Evolutionary conservation across 306 rosid species (phyloP), one percentile per base, ranked within the genome.

Genomic region (Morella rubra): DNA sequence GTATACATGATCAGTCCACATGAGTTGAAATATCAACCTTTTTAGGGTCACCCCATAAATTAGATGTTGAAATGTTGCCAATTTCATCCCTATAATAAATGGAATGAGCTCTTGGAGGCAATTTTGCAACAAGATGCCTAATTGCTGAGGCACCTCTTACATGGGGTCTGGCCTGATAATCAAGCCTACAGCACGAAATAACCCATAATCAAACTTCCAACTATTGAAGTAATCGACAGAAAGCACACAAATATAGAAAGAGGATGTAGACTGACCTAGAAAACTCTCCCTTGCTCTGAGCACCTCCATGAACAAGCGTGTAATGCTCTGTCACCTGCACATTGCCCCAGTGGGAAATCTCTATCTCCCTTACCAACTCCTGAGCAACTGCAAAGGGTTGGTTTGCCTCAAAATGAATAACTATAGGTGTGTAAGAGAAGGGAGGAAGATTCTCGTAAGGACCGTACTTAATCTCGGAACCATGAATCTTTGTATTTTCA

Each of bases 301-400:
- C 98, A 74, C 98, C 99, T 32, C 88, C 98, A 77, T 92, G 96
- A 71, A 89, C 72, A 73, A 96, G 89, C 69, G 69, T 87, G 86
- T 96, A 96, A 77, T 90, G 91, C 91, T 96, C 98, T 18, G 97
- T 92, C 72, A 96, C 86, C 88, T 96, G 99, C 69, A 96, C 83
- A 75, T 87, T 92, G 53, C 99, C 99, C 99, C 99, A 96, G 75
- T 92, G 99, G 62, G 99, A 96, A 83, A 96, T 81, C 85, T 96
- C 98, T 18, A 96, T 82, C 88, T 96, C 99, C 51, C 97, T 88
- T 69, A 84, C 87, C 74, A 96, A 82, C 86, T 92, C 93, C 79
- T 87, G 81, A 59, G 96, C 99, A 62, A 96, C 97, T 9, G 96
- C 98, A 82, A 92, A 92, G 61, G 98, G 93, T 72, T 85, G 91